Percentiles rank a stretch among this genome's conserved stretches.
phyloP scores from a whole-genome alignment of 2,329 filamentous ascomycete genomes.

The Ophiocordyceps australis region DNA sequence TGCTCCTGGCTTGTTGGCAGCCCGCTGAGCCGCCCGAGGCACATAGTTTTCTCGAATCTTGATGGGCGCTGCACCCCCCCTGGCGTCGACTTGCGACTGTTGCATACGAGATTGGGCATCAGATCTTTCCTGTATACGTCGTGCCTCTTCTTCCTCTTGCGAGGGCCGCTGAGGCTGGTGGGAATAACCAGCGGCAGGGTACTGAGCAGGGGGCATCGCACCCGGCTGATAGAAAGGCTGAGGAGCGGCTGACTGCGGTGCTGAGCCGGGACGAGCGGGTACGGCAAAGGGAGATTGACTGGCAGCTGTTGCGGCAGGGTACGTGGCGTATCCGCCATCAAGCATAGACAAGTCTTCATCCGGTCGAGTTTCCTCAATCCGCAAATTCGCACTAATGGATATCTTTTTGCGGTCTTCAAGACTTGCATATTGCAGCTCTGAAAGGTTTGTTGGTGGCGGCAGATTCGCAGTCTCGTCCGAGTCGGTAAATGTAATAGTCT shows the following conservation, averaged over 20 bases:
- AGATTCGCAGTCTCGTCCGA: constrained; percentile 73
- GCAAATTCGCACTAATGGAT: constrained; percentile 62
- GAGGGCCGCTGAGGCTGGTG: constrained; percentile 17
- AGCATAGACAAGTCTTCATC: constrained; percentile 39
- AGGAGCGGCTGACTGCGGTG: no score
- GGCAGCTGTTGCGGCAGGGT: constrained; percentile 12
- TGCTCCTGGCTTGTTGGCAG: constrained; percentile 44
- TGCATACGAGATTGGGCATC: constrained; percentile 47
- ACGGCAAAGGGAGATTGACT: no score
- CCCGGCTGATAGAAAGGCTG: neutral
- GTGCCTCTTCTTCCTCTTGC: constrained; percentile 42
- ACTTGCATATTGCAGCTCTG: constrained; percentile 84
- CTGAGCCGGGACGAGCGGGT: constrained; percentile 24
- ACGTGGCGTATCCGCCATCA: constrained; percentile 11
- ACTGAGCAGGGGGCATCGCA: neutral
- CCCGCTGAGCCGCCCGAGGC: constrained; percentile 59
- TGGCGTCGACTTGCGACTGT: constrained; percentile 62
- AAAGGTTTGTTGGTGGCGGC: constrained; percentile 73
- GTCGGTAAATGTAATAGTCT: constrained; percentile 85
- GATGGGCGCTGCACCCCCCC: constrained; percentile 50
- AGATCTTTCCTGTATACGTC: constrained; percentile 43
- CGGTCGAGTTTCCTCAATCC: constrained; percentile 92
- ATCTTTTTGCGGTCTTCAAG: constrained; percentile 89
- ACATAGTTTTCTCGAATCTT: constrained; percentile 91
- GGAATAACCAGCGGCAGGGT: constrained; percentile 1